A percentile compares a stretch with the other conserved stretches of the same genome.
Evolutionary conservation across 768 basidiomycete species (phyloP).

Genomic region (Postia placenta): DNA sequence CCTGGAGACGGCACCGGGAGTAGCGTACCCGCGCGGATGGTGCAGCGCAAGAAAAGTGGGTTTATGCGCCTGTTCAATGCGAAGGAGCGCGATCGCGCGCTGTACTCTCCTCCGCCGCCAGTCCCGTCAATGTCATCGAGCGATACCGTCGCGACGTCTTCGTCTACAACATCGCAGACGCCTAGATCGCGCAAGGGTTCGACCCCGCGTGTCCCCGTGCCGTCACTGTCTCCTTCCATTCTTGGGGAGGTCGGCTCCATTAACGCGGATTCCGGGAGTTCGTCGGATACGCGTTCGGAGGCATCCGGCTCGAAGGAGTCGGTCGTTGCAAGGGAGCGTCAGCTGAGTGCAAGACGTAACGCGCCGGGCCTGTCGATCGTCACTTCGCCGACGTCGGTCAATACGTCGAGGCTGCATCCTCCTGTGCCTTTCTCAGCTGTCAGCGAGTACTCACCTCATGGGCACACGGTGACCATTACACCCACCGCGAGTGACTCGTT

Average conservation of each 20-base stretch:
- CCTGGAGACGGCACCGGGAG: slow-evolving; percentile 2
- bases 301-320: slow-evolving; percentile 3
- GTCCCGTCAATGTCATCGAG: slow-evolving; percentile 45
- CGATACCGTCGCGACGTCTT: slow-evolving; percentile 3
- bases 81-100: slow-evolving; percentile 36
- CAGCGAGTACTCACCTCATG: slow-evolving; percentile 10
- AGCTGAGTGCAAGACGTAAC: slow-evolving; percentile 21
- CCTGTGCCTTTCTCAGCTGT: slow-evolving; percentile 12
- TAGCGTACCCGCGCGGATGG: slow-evolving; percentile 32
- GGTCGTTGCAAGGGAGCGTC: slow-evolving; percentile 8
- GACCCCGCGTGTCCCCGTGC: slow-evolving; percentile 21
- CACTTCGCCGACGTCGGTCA: slow-evolving; percentile 10
- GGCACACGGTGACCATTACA: slow-evolving; percentile 9
- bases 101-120: slow-evolving; percentile 39
- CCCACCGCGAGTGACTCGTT: slow-evolving; percentile 13
- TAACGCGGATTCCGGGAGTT: slow-evolving; percentile 9
- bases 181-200: slow-evolving; percentile 18
- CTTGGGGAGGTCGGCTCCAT: slow-evolving; percentile 7
- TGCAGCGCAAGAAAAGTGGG: slow-evolving; percentile 77
- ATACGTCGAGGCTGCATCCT: slow-evolving; percentile 5
- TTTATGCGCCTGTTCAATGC: slow-evolving; percentile 75
- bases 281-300: slow-evolving; percentile 14
- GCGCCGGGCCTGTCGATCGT: slow-evolving; percentile 22
- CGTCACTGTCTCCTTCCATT: slow-evolving; percentile 20
- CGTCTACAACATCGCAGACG: slow-evolving; percentile 15